Base-by-base conservation (phyloP, 2,329 filamentous ascomycete genomes). In the Botrytis elliptica region DNA sequence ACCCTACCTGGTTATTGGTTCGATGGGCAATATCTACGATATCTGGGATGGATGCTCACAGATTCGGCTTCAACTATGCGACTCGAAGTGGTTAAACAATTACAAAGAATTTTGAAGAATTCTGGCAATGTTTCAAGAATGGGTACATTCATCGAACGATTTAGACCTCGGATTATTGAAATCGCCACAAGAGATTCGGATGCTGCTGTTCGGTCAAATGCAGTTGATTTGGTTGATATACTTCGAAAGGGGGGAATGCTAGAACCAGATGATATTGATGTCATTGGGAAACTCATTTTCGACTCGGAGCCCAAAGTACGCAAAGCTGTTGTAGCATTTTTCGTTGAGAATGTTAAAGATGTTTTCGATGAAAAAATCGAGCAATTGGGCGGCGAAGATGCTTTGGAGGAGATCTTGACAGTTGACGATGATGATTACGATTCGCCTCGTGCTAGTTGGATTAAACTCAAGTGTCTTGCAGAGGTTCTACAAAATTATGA, bases 31-130 rank as follows among this genome's bases (percentile, higher is more conserved):
- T 97, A 97, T 83, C 85, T 99, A 69, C 91, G 96, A 75, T 99
- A 99, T 80, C 86, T 99, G 9, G 96, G 96, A 70, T 99, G 96
- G 96, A 91, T 97, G 80, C 86, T 99, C 44, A 97, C 95, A 7
- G 96, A 99, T 81, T 88, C 90, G 5, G 87, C 91, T 75, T 86
- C 91, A 1, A 84, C 90, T 14, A 95, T 93, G 36, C 89, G 96
- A 71, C 88, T 91, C n/a, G 94, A 97, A 81, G 94, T 97, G 3
- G 84, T 99, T 60, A 93, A 91, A 79, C 94, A 98, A 82, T 86
- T 99, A 22, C 87, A 89, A 36, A 90, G 89, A 73, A 87, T 99
- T 8, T 95, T 97, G 83, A 91, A 90, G 79, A 90, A 93, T 74
- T 91, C 93, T 77, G 90, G 94, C 71, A 94, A 94, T 80, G 89